Evolutionary conservation across 257 asterid genomes (phyloP), one percentile per base, ranked within the genome.

Genomic region (Solanum peruvianum): DNA sequence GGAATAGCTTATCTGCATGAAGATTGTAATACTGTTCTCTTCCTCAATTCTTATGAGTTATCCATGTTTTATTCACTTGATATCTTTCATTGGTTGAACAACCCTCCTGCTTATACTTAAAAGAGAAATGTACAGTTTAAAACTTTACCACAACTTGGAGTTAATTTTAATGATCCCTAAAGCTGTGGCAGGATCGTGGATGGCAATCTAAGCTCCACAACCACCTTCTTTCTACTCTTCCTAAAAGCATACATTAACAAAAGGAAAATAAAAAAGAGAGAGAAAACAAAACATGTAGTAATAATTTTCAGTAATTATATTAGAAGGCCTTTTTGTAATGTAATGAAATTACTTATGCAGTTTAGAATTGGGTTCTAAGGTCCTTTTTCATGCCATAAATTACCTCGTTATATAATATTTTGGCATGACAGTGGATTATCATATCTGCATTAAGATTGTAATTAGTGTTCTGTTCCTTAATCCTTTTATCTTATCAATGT

Each of bases 1-100:
- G 99, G 99, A 88, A 91, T 97, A 86, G 97, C 98, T 87, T 97
- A 97, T 92, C 98, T 97, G 84, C 99, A 97, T 85, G 99, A 97
- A 93, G 99, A 97, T 90, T 97, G 99, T 97, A 94, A 92, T 85
- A 81, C 37, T 85, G 72, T 2, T 47, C 41, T 77, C 70, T 72
- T 45, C 8, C 49, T 41, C n/a, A 15, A 66, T 83, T 31, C 64
- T 86, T 49, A 45, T 45, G 66, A 9, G 66, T 27, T 29, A 62
- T 73, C 45, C 33, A 18, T 87, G 73, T 35, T 42, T 66, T 67
- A 42, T 25, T 83, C 83, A 76, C 8, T 4, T 77, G 33, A 66
- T 52, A 25, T 31, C 72, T 62, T 31, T 27, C 23, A 73, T 39
- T 45, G 15, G 76, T 27, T 70, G 23, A 29, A 27, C 80, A 71